Evolutionary conservation across 345 rosid genomes (phyloP), one percentile per base, ranked within the genome.

Genomic region (Acer negundo): DNA sequence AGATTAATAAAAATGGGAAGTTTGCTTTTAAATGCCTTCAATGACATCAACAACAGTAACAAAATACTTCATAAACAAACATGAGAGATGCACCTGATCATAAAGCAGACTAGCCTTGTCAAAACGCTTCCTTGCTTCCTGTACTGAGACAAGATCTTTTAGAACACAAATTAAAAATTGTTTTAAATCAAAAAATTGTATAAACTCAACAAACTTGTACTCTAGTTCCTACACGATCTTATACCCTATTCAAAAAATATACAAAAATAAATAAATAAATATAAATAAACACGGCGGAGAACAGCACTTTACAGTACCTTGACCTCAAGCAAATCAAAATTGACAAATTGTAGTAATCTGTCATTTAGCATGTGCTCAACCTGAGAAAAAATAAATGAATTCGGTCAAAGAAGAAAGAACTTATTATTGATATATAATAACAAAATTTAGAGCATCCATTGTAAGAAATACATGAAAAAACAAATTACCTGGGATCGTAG

Each of bases 91-190:
- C 64, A 94, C 99, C 99, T 97, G 99, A 72, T 97, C 98, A 74
- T 97, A 97, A 46, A 88, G 81, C 79, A 97, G 90, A 80, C 96
- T 88, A 78, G 98, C 94, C 90, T 94, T 97, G 88, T 97, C 99
- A 88, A 97, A 97, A 51, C 89, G 89, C 83, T 92, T 97, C 78
- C 97, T 89, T 40, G 96, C 98, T 93, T 97, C 99, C 98, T 97
- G 90, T 85, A 79, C 68, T 65, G 82, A 85, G 78, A 75, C 66
- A 75, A 69, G 23, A 79, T 78, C 72, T 72, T 75, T 82, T 82
- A 86, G 79, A 69, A 44, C 11, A 62, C 20, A 65, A 66, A 47
- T 5, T 15, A 31, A 75, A 24, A 17, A 47, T 47, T n/a, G 15
- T 24, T 58, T 10, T 13, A 20, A n/a, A 35, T 56, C 10, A 3